Conservation (phyloP, 139 green algal genomes). For the Trebouxia sp. region DNA sequence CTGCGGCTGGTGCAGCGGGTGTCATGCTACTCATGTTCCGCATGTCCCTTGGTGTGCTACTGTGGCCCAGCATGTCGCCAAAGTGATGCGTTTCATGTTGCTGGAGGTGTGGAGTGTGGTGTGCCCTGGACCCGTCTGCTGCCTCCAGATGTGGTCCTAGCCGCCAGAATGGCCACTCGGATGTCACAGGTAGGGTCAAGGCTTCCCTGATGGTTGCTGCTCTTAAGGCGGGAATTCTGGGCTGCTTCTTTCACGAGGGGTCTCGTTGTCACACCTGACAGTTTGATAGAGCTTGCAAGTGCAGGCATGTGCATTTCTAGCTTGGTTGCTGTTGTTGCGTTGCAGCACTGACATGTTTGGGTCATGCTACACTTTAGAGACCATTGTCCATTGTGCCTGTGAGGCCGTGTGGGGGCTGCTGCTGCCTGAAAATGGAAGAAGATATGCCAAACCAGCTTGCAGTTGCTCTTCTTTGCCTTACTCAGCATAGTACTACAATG, state of each 20-base stretch:
- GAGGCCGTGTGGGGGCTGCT: too few species aligned
- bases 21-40: constrained; percentile 33
- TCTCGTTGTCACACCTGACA: background rate
- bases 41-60: constrained; percentile 45
- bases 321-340: background rate
- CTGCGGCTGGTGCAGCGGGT: background rate
- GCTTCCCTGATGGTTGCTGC: background rate
- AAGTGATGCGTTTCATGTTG: constrained; percentile 30
- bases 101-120: constrained; percentile 50
- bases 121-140: constrained; percentile 51
- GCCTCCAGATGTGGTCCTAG: constrained; percentile 49
- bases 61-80: constrained; percentile 42
- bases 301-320: background rate
- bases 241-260: background rate
- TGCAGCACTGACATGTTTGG: background rate
- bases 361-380: too few species aligned
- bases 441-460: too few species aligned
- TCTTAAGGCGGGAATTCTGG: background rate
- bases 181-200: background rate
- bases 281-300: background rate
- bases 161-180: constrained; percentile 27
- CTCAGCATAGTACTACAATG: too few species aligned
- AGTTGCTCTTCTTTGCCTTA: too few species aligned
- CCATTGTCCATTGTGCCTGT: too few species aligned
- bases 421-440: too few species aligned